These are phyloP conservation scores for Syncephalastrum racemosum DNA, from an alignment of 371 early-diverging fungal genomes.

Conservation along the genomic window DNA sequence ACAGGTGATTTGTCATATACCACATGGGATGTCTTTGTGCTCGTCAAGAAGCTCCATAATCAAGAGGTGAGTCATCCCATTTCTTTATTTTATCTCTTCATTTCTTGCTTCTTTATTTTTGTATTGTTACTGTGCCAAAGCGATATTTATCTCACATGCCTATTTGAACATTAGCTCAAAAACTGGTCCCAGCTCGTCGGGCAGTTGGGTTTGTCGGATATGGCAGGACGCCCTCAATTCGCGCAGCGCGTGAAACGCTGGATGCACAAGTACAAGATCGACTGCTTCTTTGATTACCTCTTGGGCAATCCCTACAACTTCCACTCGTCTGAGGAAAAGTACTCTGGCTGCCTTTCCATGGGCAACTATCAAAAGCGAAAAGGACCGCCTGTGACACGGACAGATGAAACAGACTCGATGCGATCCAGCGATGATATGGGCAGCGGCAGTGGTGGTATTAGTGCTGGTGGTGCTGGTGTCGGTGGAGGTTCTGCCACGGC, in stretches of 20 bases:
- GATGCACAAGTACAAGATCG: conserved; percentile 53
- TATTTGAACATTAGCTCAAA: conserved; percentile 31
- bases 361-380: conserved; percentile 46
- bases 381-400: neutral
- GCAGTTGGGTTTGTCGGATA: conserved; percentile 41
- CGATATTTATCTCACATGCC: neutral
- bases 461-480: too few species aligned
- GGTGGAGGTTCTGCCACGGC: too few species aligned
- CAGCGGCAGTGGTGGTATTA: neutral
- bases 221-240: conserved; percentile 48
- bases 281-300: conserved; percentile 51
- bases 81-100: neutral
- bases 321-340: conserved; percentile 30
- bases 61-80: conserved; percentile 30
- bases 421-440: conserved; percentile 13
- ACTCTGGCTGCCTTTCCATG: conserved; percentile 42
- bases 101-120: too few species aligned
- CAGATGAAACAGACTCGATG: conserved; percentile 17
- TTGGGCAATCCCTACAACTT: conserved; percentile 43
- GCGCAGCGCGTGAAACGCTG: conserved; percentile 51
- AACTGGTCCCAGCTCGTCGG: conserved; percentile 56
- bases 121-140: too few species aligned
- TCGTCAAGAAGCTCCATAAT: conserved; percentile 43
- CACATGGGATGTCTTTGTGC: conserved; percentile 47
- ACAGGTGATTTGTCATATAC: conserved; percentile 47